Evolutionary conservation across 1,284 basidiomycete genomes (phyloP).

Genomic region (Thelephora terrestris): DNA sequence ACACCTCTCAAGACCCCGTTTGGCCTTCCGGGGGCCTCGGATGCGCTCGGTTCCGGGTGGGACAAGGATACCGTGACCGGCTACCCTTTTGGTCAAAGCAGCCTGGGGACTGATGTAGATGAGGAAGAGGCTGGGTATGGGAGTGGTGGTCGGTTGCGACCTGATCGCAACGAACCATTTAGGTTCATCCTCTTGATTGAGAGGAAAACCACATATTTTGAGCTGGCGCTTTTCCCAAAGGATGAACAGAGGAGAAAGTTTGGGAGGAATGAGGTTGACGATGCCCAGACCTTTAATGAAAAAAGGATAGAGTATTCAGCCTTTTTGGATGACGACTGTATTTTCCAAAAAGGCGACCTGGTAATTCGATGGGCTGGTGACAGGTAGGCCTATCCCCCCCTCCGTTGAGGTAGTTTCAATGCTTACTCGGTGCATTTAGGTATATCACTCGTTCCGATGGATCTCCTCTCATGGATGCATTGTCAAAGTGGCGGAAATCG

Average conservation of each 20-base stretch:
- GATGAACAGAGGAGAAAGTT: slow-evolving; percentile 15
- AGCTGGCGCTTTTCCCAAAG: slow-evolving; percentile 28
- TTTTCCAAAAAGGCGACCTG: slow-evolving; percentile 46
- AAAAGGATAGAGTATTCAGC: slow-evolving; percentile 43
- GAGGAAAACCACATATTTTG: slow-evolving; percentile 43
- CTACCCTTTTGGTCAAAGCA: not conserved
- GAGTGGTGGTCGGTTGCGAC: slow-evolving; percentile 40
- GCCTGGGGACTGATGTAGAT: slow-evolving; percentile 4
- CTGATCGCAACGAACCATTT: slow-evolving; percentile 39
- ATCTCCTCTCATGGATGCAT: slow-evolving; percentile 56
- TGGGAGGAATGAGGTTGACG: slow-evolving; percentile 38
- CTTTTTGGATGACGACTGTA: slow-evolving; percentile 44
- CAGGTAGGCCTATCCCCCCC: slow-evolving; percentile 32
- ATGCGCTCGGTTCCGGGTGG: not conserved
- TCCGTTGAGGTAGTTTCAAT: not conserved
- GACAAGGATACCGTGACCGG: not conserved
- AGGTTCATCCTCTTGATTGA: slow-evolving; percentile 49
- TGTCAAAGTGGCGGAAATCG: slow-evolving; percentile 49
- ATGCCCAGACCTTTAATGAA: slow-evolving; percentile 40
- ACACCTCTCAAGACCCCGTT: slow-evolving; percentile 53
- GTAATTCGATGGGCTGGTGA: slow-evolving; percentile 58
- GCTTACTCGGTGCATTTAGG: slow-evolving; percentile 20
- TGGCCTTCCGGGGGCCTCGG: slow-evolving; percentile 10
- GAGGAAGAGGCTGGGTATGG: slow-evolving; percentile 26
- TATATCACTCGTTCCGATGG: slow-evolving; percentile 54